Evolutionary conservation across 805 yeast species (phyloP).

Genomic region (Sungouiozyma intestinalis): DNA sequence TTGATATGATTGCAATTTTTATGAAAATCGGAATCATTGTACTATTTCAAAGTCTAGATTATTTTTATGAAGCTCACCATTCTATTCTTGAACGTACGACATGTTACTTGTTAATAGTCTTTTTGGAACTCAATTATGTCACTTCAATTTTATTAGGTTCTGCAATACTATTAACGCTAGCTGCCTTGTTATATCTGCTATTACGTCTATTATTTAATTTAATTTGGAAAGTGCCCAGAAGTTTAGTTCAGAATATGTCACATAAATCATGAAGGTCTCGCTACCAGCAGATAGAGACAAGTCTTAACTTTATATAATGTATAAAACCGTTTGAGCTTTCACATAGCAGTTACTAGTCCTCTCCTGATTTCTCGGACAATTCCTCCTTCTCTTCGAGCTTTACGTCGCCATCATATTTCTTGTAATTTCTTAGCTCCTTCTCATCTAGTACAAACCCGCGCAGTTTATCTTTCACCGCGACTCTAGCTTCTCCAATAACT

Average conservation of each 20-base stretch:
- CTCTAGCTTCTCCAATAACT: conserved; percentile 45
- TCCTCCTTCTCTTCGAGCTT: background rate
- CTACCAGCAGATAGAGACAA: background rate
- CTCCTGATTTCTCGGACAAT: background rate
- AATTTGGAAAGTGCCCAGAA: background rate
- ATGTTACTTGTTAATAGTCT: too few relatives aligned
- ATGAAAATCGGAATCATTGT: background rate
- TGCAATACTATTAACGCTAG: background rate
- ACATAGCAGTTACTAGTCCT: background rate
- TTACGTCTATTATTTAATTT: too few relatives aligned
- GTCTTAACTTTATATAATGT: too few relatives aligned
- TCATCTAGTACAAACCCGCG: conserved; percentile 51
- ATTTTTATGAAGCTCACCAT: too few relatives aligned
- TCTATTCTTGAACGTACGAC: background rate
- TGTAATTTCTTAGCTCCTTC: conserved; percentile 10
- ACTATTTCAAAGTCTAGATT: background rate
- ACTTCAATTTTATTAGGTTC: background rate
- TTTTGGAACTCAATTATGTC: background rate
- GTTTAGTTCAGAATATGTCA: background rate
- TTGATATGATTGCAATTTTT: background rate
- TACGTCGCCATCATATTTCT: background rate
- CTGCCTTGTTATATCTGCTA: too few relatives aligned
- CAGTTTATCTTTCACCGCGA: conserved; percentile 46
- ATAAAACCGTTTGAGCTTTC: too few relatives aligned
- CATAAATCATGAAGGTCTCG: background rate